Base-by-base conservation (phyloP, 352 stramenopile species). In the Globisporangium barbulae region DNA sequence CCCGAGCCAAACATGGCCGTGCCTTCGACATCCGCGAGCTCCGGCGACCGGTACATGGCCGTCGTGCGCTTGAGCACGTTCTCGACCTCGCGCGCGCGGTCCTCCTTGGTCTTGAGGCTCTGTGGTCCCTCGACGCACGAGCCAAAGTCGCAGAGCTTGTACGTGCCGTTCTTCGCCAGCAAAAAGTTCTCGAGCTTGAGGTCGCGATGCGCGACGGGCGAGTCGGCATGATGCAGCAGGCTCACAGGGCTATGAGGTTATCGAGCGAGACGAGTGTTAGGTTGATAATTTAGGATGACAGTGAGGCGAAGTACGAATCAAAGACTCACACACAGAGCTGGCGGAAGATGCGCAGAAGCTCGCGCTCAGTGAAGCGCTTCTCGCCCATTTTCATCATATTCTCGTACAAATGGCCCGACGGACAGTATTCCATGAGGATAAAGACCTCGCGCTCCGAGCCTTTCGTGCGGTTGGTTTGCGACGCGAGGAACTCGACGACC, bases 181-280 rank as follows among this genome's bases (percentile, higher is more conserved):
- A 99, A 72, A 60, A 99, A 98, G 75, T 99, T 99, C 69, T 99
- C 96, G 28, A 98, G 85, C 77, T 99, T 99, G 22, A 99, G 75
- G 77, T 99, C 97, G 33, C 97, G 88, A 69, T 99, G 97, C 2
- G 97, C 90, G 58, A 99, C 93, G 1, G 96, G 85, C 31, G 96
- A 94, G 33, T 94, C 75, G 45, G 96, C 81, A 37, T 71, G 63
- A 62, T 94, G 83, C 21, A 94, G 63, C 61, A 88, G 56, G 15
- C 70, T 71, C 37, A 92, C 79, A 12, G 84, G 82, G 6, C 83
- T 93, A 42, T 22, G 10, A 21, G 28, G n/a, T 21, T 7, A 49
- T 30, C 7, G 35, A 22, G 25, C 35, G 53, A 58, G 33, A 9
- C 4, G 5, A 2, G 15, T 47, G 33, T 37, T 28, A 56, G 35